Evolutionary conservation across 2,329 filamentous ascomycete species (phyloP), one percentile per base, ranked within the genome.

Genomic region (Colletotrichum plurivorum): DNA sequence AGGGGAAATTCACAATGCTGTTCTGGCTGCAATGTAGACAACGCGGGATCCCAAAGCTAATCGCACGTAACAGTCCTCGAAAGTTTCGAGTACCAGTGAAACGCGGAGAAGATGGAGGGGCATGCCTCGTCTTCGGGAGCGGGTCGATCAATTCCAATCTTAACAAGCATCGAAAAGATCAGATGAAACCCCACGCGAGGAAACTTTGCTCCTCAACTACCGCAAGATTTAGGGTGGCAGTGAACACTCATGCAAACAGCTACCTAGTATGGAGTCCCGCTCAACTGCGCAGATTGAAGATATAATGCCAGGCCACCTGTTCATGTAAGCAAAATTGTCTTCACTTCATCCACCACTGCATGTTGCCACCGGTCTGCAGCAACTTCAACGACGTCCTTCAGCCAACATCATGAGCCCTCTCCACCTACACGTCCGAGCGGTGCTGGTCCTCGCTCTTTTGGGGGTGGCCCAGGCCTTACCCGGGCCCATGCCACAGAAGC

Each of bases 121-220:
- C 27, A 45, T 45, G 41, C 41, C 13, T 15, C 41, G 41, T 45
- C 41, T 13, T 45, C 16, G 41, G 41, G 13, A 13, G 41, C 41
- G 41, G 41, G 41, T 45, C 16, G 16, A 45, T n/a, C 5, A 45
- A 4, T 15, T n/a, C 41, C 41, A 12, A 48, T 48, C 45, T 16
- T 48, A 48, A 48, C 45, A 48, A 20, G 6, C 45, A 15, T 48
- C 45, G 4, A 16, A 62, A 54, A 62, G 16, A 45, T 49, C 36
- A 54, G 49, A 54, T 62, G 59, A 62, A 62, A 62, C 59, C 39
- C 20, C 39, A 22, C 48, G 22, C 59, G 49, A 62, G 39, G 1
- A 62, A 62, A 62, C 39, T 22, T 62, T 62, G 10, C 59, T 16
- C 43, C 4, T 48, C 43, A 39, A 49, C 46, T 31, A 31, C n/a